Evolutionary conservation across 345 rosid genomes (phyloP).

Genomic region (Hibiscus tridactylites): DNA sequence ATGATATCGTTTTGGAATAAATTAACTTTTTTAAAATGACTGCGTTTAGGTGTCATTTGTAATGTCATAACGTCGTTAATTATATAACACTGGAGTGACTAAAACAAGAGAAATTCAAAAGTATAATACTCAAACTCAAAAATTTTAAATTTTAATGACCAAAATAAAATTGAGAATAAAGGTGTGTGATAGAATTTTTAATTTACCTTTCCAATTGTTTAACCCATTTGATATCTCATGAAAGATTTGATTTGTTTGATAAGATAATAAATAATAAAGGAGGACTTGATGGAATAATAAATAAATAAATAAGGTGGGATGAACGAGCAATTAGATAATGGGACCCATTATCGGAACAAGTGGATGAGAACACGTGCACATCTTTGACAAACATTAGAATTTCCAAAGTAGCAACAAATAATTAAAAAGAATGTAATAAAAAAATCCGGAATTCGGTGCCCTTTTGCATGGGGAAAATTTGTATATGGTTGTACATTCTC

Average conservation of each 20-base stretch:
- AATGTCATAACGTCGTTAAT: too few relatives aligned
- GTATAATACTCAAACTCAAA: too few relatives aligned
- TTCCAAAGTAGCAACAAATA: background rate
- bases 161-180: too few relatives aligned
- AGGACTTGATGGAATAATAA: background rate
- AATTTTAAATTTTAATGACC: too few relatives aligned
- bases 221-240: background rate
- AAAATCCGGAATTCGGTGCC: background rate
- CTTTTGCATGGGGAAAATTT: background rate
- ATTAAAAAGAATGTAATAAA: background rate
- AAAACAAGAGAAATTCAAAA: too few relatives aligned
- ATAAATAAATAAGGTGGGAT: background rate
- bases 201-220: background rate
- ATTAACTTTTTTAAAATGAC: too few relatives aligned
- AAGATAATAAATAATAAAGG: background rate
- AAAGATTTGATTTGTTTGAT: constrained; percentile 1
- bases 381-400: constrained; percentile 5
- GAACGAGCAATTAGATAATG: background rate
- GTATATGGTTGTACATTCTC: too few relatives aligned
- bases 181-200: too few relatives aligned
- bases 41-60: too few relatives aligned
- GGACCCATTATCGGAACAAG: constrained; percentile 14
- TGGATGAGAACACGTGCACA: constrained; percentile 49
- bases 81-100: too few relatives aligned
- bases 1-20: too few relatives aligned